Evolutionary conservation across 139 green algal genomes (phyloP), one percentile per base, ranked within the genome.

Genomic region (Picochlorum sp.): DNA sequence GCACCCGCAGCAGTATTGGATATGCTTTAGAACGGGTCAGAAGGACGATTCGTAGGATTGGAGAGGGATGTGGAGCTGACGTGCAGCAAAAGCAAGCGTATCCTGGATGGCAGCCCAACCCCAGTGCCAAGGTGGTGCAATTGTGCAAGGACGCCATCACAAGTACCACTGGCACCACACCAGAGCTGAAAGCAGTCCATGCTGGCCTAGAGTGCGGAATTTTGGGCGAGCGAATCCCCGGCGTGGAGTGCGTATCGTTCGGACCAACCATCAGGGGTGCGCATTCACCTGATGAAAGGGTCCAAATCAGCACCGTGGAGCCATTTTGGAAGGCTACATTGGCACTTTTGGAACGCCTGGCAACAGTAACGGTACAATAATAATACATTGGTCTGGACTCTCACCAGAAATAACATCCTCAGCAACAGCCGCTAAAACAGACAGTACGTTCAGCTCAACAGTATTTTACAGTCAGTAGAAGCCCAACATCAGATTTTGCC

Each of bases 181-280:
- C 74, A 5, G 63, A 72, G 28, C 65, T 86, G 14, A 73, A 68
- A 28, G 82, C 82, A 31, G 82, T 91, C 31, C 84, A 91, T 69
- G 84, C 84, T 1, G 82, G 85, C 3, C 81, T 95, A 31, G 90
- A 95, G 63, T 90, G 89, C 41, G 80, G 83, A 41, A 83, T 95
- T 49, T 72, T 97, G n/a, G 69, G 76, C 1, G 78, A 89, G 45
- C 85, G 82, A 52, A 81, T 83, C 37, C 70, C 68, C 1, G 82
- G 87, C 37, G 26, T 62, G 10, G 78, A 90, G 56, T 77, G 75
- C 28, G 84, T 93, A 6, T 76, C 57, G 15, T 86, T 80, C 63
- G 86, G 86, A 10, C 86, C 86, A 18, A 90, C 81, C 50, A 93
- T 93, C 63, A 73, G 51, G 18, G 82, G 82, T 3, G 86, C 86